Percentiles rank a stretch among this genome's conserved stretches.
Conservation (phyloP, 1,139 yeast species). For the Sugiyamaella japonica region DNA sequence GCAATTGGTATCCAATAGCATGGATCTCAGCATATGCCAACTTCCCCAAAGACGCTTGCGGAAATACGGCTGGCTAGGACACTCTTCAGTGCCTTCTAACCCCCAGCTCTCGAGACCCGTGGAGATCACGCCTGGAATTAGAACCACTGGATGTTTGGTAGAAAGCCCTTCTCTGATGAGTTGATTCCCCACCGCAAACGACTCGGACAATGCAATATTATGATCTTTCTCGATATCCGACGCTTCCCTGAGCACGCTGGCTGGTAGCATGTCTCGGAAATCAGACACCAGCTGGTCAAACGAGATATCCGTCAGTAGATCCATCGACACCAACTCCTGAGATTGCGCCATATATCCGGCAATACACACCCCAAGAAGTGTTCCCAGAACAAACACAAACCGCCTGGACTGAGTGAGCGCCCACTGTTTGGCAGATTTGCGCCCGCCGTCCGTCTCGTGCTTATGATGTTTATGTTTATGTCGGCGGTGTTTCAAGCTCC, state of each 20-base stretch:
- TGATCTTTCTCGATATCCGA: conserved; percentile 51
- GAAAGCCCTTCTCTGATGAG: conserved; percentile 54
- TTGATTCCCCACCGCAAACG: conserved; percentile 83
- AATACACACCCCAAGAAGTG: conserved; percentile 63
- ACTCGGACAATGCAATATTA: conserved; percentile 50
- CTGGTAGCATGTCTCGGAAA: conserved; percentile 52
- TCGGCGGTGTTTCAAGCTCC: too few species aligned
- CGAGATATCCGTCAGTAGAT: conserved; percentile 56
- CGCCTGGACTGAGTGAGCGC: conserved; percentile 30
- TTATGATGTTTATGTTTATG: conserved; percentile 8
- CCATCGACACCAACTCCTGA: conserved; percentile 45
- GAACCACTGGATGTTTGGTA: conserved; percentile 72
- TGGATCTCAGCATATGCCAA: conserved; percentile 88
- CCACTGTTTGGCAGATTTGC: conserved; percentile 17
- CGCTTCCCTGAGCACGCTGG: conserved; percentile 59
- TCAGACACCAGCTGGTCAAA: conserved; percentile 47
- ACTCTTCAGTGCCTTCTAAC: conserved; percentile 65
- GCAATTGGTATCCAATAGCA: conserved; percentile 87
- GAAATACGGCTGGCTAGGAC: conserved; percentile 83
- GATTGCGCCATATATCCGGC: conserved; percentile 66
- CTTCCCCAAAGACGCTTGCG: conserved; percentile 96
- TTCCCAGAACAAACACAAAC: conserved; percentile 54
- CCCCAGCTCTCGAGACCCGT: conserved; percentile 97
- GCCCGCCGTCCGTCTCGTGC: background rate
- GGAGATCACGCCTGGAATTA: conserved; percentile 95